Evolutionary conservation across 2,329 filamentous ascomycete species (phyloP), one percentile per base, ranked within the genome.

Genomic region (Pochonia chlamydosporia): DNA sequence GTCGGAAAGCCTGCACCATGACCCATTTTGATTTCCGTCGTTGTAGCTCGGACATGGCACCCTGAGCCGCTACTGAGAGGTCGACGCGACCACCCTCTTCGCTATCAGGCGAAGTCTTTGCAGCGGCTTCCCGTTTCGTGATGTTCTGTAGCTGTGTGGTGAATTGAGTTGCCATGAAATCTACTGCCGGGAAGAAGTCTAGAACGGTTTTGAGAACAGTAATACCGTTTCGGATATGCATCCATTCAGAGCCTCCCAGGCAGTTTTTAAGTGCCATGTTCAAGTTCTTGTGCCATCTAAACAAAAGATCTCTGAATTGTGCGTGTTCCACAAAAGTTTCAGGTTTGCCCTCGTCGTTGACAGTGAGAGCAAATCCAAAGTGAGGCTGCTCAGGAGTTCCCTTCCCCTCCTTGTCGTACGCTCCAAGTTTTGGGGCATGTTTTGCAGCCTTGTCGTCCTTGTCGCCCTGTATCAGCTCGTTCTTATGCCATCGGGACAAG

Each of bases 211-310:
- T 95, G 49, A 99, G 74, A 4, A 97, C 77, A 49, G 87, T 93
- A 55, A 97, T 95, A 39, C 90, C 89, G 63, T 99, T 99, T 47
- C 92, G 84, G 62, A 97, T 95, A 64, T 96, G 91, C 86, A 96
- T 96, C 79, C 93, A 99, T 66, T 97, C 92, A 26, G 81, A 83
- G 24, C 85, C 85, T 16, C 82, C 81, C 40, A 99, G 75, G 62
- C 92, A 96, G 31, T 79, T 78, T 62, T 90, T 91, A 46, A 99
- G 72, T 3, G 92, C 89, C 43, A 73, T 79, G 57, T 86, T 87
- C 37, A 99, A 71, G 53, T 87, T 82, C 57, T 85, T 83, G 65
- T 99, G 95, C 90, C 92, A 97, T 56, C 88, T 87, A 72, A 87
- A 93, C 26, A 96, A 74, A 44, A 95, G 71, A 56, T 88, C 84